phyloP scores from a whole-genome alignment of 2,329 filamentous ascomycete genomes.

The Cladophialophora psammophila region DNA sequence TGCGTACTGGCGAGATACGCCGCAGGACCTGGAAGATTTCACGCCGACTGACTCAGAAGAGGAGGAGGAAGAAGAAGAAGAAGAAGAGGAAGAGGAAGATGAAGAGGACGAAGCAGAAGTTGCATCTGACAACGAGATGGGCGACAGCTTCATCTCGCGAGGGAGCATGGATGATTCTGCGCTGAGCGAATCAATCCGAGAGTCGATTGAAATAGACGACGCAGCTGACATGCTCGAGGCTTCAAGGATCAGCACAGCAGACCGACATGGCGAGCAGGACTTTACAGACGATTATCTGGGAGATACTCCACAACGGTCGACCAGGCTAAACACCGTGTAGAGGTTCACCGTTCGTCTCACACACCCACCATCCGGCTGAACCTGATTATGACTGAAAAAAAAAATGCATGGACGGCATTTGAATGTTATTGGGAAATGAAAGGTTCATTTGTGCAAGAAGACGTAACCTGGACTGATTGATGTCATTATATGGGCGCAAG shows the following conservation, averaged over 20 bases:
- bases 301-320: slow-evolving; percentile 10
- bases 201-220: slow-evolving; percentile 50
- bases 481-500: neutral
- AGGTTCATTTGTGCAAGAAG: neutral
- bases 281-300: slow-evolving; percentile 39
- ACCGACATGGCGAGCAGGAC: slow-evolving; percentile 41
- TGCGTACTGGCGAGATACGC: slow-evolving; percentile 89
- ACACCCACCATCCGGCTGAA: neutral
- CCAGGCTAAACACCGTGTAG: slow-evolving; percentile 9
- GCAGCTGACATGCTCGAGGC: slow-evolving; percentile 28
- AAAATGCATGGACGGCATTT: neutral
- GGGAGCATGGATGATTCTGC: slow-evolving; percentile 57
- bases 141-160: slow-evolving; percentile 65
- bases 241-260: slow-evolving; percentile 22
- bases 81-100: slow-evolving; percentile 55
- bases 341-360: no score
- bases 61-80: slow-evolving; percentile 58
- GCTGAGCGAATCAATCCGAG: slow-evolving; percentile 58
- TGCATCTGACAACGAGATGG: slow-evolving; percentile 54
- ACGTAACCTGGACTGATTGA: neutral
- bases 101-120: slow-evolving; percentile 55
- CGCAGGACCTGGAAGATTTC: slow-evolving; percentile 86
- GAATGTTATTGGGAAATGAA: neutral
- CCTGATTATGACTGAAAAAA: neutral
- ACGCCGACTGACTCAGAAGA: slow-evolving; percentile 77